Evolutionary conservation across 2,329 filamentous ascomycete species (phyloP).

Genomic region (Pyricularia pennisetigena): DNA sequence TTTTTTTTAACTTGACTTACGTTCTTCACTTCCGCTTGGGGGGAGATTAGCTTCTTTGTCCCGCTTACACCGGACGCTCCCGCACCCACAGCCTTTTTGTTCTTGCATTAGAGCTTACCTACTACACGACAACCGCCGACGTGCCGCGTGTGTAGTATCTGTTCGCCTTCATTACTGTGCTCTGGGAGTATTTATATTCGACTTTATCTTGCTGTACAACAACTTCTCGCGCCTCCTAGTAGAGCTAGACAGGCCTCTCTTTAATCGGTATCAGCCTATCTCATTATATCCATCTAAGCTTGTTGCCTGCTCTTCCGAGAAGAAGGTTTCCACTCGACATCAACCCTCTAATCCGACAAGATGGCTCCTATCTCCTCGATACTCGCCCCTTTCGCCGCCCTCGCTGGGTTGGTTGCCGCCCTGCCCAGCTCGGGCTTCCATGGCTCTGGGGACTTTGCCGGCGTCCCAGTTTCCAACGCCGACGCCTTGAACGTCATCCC

Average conservation of each 20-base stretch:
- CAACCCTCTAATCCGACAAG: conserved; percentile 4
- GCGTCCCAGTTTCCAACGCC: conserved; percentile 39
- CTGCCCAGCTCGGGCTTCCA: neutral
- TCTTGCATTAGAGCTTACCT: conserved; percentile 2
- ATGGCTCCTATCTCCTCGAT: conserved; percentile 14
- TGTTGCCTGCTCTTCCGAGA: conserved; percentile 3
- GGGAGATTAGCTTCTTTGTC: neutral
- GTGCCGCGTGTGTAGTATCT: neutral
- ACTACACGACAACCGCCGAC: neutral
- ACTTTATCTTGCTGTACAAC: neutral
- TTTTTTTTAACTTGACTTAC: neutral
- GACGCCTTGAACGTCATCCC: conserved; percentile 37
- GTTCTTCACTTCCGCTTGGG: neutral
- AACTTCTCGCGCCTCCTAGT: neutral
- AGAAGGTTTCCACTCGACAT: neutral
- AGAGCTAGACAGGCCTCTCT: conserved; percentile 4
- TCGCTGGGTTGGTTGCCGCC: conserved; percentile 3
- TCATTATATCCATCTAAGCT: neutral
- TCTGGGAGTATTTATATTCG: conserved; percentile 1
- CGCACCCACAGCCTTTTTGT: neutral
- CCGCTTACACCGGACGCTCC: neutral
- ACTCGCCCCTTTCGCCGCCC: conserved; percentile 8
- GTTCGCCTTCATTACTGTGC: neutral
- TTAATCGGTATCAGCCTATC: neutral
- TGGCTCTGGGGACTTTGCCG: conserved; percentile 13